These are phyloP conservation scores for Batrachochytrium dendrobatidis DNA, from an alignment of 371 early-diverging fungal species.

Conservation along the genomic window DNA sequence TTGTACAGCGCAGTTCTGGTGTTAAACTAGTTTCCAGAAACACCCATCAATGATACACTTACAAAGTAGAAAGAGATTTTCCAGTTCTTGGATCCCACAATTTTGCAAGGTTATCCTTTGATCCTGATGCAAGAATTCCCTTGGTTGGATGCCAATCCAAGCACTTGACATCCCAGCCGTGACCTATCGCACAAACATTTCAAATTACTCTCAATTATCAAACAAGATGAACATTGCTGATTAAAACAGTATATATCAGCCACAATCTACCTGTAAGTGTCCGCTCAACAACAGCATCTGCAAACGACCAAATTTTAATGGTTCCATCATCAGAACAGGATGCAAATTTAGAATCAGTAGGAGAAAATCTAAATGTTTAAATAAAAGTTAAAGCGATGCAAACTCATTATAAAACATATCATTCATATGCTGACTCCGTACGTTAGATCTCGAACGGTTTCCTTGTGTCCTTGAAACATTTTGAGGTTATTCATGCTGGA, in stretches of 20 bases:
- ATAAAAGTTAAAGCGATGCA: neutral
- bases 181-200: conserved; percentile 58
- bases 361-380: conserved; percentile 57
- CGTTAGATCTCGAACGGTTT: conserved; percentile 87
- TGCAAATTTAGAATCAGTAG: conserved; percentile 92
- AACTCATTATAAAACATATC: neutral
- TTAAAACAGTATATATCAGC: neutral
- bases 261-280: conserved; percentile 47
- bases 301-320: conserved; percentile 97
- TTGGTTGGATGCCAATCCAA: conserved; percentile 98
- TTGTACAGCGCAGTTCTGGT: neutral
- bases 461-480: conserved; percentile 87
- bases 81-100: conserved; percentile 98
- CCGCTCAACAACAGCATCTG: conserved; percentile 79
- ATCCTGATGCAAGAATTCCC: conserved; percentile 94
- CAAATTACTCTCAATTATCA: neutral
- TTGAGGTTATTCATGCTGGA: conserved; percentile 98
- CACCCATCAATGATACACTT: conserved; percentile 20
- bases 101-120: conserved; percentile 97
- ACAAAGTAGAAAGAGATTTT: conserved; percentile 84
- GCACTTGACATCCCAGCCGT: conserved; percentile 99
- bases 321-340: conserved; percentile 96
- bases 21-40: neutral
- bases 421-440: conserved; percentile 20
- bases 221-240: neutral